Evolutionary conservation across 1,139 yeast genomes (phyloP).

Genomic region (Sugiyamaella sp.): DNA sequence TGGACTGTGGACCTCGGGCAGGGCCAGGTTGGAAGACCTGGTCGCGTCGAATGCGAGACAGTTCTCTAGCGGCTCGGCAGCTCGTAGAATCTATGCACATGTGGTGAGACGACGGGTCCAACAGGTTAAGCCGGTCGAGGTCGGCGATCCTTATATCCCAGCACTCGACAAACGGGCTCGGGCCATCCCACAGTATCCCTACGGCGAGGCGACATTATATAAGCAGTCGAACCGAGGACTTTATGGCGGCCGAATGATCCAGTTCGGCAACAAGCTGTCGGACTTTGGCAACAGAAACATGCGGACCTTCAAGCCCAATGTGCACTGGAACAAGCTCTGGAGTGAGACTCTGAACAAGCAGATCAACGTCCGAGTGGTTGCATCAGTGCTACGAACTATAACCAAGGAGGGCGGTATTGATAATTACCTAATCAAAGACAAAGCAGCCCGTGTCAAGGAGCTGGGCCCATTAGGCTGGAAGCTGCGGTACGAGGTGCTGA

Average conservation of each 20-base stretch:
- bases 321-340: conserved; percentile 75
- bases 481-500: conserved; percentile 72
- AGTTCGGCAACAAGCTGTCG: conserved; percentile 75
- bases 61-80: conserved; percentile 24
- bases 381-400: conserved; percentile 82
- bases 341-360: conserved; percentile 72
- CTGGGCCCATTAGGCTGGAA: conserved; percentile 92
- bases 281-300: conserved; percentile 76
- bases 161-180: conserved; percentile 26
- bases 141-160: conserved; percentile 41
- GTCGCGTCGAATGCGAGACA: conserved; percentile 4
- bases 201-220: conserved; percentile 73
- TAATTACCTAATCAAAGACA: conserved; percentile 80
- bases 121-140: conserved; percentile 34
- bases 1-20: conserved; percentile 5
- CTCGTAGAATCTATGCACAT: conserved; percentile 36
- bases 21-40: background rate
- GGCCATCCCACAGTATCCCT: conserved; percentile 75
- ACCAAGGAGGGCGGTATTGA: conserved; percentile 95
- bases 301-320: conserved; percentile 82
- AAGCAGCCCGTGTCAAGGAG: conserved; percentile 86
- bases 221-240: conserved; percentile 87
- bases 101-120: conserved; percentile 40
- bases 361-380: conserved; percentile 62
- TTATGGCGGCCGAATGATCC: conserved; percentile 84